A percentile compares a stretch with the other conserved stretches of the same genome.
These are phyloP conservation scores for Panus rudis DNA, from an alignment of 768 basidiomycete species.

Conservation along the genomic window DNA sequence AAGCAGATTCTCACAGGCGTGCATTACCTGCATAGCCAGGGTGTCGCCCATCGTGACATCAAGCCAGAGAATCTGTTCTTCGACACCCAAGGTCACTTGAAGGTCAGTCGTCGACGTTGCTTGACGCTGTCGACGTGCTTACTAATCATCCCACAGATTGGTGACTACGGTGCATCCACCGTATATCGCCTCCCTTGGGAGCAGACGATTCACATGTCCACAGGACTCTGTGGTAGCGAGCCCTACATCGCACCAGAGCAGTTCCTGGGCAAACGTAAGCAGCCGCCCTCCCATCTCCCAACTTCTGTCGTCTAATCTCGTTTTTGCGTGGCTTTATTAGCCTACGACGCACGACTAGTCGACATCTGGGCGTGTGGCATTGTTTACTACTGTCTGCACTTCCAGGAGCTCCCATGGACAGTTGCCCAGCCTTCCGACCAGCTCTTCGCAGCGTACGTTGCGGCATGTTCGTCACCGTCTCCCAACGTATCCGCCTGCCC, in stretches of 20 bases:
- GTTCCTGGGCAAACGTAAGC: constrained; percentile 93
- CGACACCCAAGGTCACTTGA: constrained; percentile 85
- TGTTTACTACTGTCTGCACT: constrained; percentile 98
- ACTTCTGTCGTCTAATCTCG: constrained; percentile 3
- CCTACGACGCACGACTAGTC: constrained; percentile 94
- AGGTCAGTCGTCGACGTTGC: constrained; percentile 44
- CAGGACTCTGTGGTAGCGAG: constrained; percentile 94
- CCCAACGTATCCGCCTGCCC: constrained; percentile 38
- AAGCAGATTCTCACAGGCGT: constrained; percentile 91
- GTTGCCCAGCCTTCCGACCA: constrained; percentile 79
- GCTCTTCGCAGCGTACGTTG: constrained; percentile 72
- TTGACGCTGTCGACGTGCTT: constrained; percentile 5
- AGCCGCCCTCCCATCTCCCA: constrained; percentile 12
- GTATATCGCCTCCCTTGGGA: constrained; percentile 99
- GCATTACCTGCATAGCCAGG: constrained; percentile 88
- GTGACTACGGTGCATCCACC: constrained; percentile 98
- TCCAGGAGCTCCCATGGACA: constrained; percentile 97
- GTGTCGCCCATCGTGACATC: constrained; percentile 96
- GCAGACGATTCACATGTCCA: constrained; percentile 92
- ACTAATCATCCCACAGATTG: constrained; percentile 83
- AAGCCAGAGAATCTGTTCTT: constrained; percentile 98
- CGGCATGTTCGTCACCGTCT: constrained; percentile 44
- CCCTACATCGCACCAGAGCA: constrained; percentile 99
- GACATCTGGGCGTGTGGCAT: constrained; percentile 97
- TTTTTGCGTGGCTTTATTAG: constrained; percentile 34